Conservation (phyloP, 2,329 filamentous ascomycete genomes). For the Acrocalymma vagum region DNA sequence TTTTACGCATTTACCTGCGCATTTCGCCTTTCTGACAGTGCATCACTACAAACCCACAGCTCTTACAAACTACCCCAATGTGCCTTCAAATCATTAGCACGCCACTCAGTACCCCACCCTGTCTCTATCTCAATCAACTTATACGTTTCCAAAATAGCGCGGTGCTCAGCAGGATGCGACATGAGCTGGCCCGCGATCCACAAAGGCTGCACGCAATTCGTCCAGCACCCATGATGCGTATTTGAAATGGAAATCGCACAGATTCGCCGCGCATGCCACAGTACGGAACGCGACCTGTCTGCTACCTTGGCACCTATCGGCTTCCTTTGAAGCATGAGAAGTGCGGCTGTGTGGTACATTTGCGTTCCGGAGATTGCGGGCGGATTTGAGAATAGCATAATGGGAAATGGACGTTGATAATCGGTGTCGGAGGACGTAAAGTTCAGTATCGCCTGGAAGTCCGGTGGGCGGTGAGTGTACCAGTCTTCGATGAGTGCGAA, state of each 20-base stretch:
- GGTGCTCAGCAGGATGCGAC: conserved; percentile 55
- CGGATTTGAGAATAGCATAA: conserved; percentile 21
- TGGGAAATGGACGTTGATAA: conserved; percentile 17
- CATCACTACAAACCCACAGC: no score
- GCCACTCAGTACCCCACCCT: conserved; percentile 63
- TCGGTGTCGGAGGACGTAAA: conserved; percentile 9
- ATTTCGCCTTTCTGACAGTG: no score
- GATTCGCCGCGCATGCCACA: conserved; percentile 59
- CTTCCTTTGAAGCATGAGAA: conserved; percentile 27
- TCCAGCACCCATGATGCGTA: conserved; percentile 55
- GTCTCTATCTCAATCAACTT: conserved; percentile 61
- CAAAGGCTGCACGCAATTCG: conserved; percentile 56
- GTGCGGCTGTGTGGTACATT: conserved; percentile 23
- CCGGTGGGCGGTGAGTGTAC: conserved; percentile 37
- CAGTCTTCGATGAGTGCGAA: conserved; percentile 44
- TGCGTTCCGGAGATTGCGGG: conserved; percentile 25
- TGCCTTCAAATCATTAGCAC: conserved; percentile 61
- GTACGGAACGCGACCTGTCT: conserved; percentile 39
- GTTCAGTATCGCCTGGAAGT: conserved; percentile 21
- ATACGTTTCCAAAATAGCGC: conserved; percentile 57
- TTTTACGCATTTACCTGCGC: no score
- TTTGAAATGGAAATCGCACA: conserved; percentile 57
- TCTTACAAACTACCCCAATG: no score
- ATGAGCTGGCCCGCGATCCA: conserved; percentile 59
- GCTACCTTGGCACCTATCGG: conserved; percentile 27